A percentile compares a stretch with the other conserved stretches of the same genome.
Conservation (phyloP, 2,329 filamentous ascomycete genomes). For the Thelonectria rubi region DNA sequence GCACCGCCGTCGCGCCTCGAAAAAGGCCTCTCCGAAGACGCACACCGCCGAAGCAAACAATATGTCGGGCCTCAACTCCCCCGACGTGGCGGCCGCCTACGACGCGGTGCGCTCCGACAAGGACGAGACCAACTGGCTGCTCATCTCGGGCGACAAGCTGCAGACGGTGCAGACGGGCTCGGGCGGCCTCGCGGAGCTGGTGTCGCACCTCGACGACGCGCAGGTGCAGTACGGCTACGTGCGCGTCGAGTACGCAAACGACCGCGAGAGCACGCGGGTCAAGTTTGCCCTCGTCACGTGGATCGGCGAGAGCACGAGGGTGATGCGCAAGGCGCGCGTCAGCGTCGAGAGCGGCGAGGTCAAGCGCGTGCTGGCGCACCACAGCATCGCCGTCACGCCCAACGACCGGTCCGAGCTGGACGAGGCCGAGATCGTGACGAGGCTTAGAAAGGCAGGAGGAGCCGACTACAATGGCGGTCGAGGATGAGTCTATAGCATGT, state of each 20-base stretch:
- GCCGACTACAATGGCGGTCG: conserved; percentile 76
- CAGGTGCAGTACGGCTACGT: conserved; percentile 74
- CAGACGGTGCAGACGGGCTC: conserved; percentile 64
- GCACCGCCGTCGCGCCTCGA: background rate
- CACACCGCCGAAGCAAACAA: background rate
- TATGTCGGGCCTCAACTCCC: conserved; percentile 66
- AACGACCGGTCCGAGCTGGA: conserved; percentile 68
- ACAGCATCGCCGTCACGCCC: conserved; percentile 72
- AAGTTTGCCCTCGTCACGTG: conserved; percentile 75
- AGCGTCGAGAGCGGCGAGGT: conserved; percentile 73
- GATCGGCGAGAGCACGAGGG: conserved; percentile 71
- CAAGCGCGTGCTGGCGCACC: conserved; percentile 70
- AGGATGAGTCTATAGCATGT: conserved; percentile 49
- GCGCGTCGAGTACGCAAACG: conserved; percentile 75
- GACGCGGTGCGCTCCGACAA: conserved; percentile 74
- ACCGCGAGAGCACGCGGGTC: conserved; percentile 72
- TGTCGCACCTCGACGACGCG: conserved; percentile 62
- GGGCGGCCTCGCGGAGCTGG: conserved; percentile 68
- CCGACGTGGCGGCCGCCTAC: conserved; percentile 71
- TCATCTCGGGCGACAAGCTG: conserved; percentile 70
- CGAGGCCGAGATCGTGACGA: conserved; percentile 67
- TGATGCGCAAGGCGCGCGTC: conserved; percentile 76
- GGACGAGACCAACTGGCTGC: conserved; percentile 71
- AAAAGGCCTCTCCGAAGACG: conserved; percentile 1
- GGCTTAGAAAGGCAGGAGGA: conserved; percentile 72